These are phyloP conservation scores for Xylariaceae sp. DNA, from an alignment of 2,329 filamentous ascomycete genomes.

Conservation along the genomic window DNA sequence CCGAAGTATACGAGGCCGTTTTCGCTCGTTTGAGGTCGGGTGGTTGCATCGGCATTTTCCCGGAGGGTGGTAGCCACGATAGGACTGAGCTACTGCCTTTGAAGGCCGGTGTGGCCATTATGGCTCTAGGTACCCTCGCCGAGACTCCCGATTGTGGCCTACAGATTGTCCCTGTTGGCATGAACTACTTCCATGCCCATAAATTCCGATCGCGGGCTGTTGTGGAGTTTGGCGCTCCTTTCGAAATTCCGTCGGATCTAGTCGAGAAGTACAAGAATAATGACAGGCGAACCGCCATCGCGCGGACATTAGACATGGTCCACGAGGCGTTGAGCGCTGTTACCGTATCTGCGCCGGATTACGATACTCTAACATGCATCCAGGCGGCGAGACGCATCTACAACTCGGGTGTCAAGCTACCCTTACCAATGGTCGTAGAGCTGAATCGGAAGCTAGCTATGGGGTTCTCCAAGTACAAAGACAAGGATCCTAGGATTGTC, in stretches of 20 bases:
- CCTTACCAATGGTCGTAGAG: conserved; percentile 87
- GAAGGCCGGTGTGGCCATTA: conserved; percentile 95
- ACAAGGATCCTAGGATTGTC: conserved; percentile 72
- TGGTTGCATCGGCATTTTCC: conserved; percentile 94
- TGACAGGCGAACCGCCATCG: conserved; percentile 81
- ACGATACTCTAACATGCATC: conserved; percentile 94
- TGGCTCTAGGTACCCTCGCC: conserved; percentile 87
- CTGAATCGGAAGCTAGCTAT: conserved; percentile 86
- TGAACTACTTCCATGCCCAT: conserved; percentile 99
- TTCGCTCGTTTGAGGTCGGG: conserved; percentile 77
- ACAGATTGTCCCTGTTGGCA: conserved; percentile 92
- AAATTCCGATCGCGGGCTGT: conserved; percentile 96
- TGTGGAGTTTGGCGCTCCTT: conserved; percentile 86
- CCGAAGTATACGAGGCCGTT: conserved; percentile 87
- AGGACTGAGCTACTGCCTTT: conserved; percentile 85
- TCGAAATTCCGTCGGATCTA: conserved; percentile 77
- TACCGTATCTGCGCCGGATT: conserved; percentile 88
- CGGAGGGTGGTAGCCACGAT: conserved; percentile 94
- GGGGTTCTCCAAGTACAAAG: conserved; percentile 88
- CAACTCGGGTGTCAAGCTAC: conserved; percentile 89
- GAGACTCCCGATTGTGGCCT: conserved; percentile 81
- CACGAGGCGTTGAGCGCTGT: conserved; percentile 82
- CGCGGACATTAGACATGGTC: conserved; percentile 77
- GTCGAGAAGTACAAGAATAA: conserved; percentile 82
- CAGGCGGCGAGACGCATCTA: conserved; percentile 91